A percentile compares a stretch with the other conserved stretches of the same genome.
phyloP scores from a whole-genome alignment of 2,329 filamentous ascomycete genomes.

The Kalmusia sp. region DNA sequence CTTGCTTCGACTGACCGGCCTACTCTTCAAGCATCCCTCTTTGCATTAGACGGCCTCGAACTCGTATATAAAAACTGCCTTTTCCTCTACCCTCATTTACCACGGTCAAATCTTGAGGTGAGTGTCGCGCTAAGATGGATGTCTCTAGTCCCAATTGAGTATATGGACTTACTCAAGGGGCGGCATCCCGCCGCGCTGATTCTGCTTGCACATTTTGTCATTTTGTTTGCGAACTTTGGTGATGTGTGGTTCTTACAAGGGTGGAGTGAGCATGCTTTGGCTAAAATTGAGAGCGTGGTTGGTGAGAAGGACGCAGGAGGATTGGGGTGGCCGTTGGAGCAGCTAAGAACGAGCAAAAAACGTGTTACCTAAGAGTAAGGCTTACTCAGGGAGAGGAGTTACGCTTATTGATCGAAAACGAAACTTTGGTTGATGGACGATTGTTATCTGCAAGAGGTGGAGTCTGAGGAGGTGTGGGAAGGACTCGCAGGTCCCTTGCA shows the following conservation, averaged over 20 bases:
- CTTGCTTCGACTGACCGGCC: not conserved
- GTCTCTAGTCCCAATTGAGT: slow-evolving; percentile 7
- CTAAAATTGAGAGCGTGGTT: not conserved
- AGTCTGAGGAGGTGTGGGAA: too few relatives aligned
- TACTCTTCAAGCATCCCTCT: not conserved
- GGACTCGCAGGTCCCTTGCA: too few relatives aligned
- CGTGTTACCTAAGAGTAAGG: too few relatives aligned
- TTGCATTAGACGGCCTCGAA: slow-evolving; percentile 1
- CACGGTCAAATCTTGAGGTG: slow-evolving; percentile 3
- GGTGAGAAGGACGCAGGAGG: not conserved
- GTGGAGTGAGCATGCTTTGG: slow-evolving; percentile 6
- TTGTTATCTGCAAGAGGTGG: too few relatives aligned
- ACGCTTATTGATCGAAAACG: too few relatives aligned
- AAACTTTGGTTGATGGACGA: too few relatives aligned
- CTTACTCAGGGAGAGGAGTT: too few relatives aligned
- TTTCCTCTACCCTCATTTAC: slow-evolving; percentile 6
- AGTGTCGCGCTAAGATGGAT: slow-evolving; percentile 8
- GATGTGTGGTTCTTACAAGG: slow-evolving; percentile 9
- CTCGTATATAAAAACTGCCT: slow-evolving; percentile 6
- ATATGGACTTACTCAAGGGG: slow-evolving; percentile 1
- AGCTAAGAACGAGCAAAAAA: not conserved
- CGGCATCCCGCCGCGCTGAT: slow-evolving; percentile 2
- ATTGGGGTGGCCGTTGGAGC: slow-evolving; percentile 5
- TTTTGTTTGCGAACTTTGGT: not conserved
- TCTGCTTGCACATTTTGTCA: slow-evolving; percentile 9